Base-by-base conservation (phyloP, 306 rosid species). In the Castanea mollissima region DNA sequence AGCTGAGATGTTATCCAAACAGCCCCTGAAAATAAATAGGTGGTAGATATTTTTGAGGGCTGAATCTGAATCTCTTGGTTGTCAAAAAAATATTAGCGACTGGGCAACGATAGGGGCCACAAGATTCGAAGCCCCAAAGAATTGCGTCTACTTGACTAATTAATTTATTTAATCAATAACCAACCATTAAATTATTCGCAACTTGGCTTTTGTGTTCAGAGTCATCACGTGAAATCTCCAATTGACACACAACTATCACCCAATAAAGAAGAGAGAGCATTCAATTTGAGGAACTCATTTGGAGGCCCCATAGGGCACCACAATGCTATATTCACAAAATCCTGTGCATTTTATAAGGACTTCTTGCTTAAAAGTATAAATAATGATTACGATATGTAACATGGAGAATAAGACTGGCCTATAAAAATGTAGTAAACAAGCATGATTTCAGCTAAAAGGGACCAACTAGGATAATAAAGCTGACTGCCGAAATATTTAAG, bases 101-200 rank as follows among this genome's bases (percentile, higher is more conserved):
- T 55, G 29, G 38, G 78, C 74, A 71, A 5, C 76, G 19, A 58
- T 75, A 55, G 5, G 80, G 60, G 13, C 77, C 58, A 27, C n/a
- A 14, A 12, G 31, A 29, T 49, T 49, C 54, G 2, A 12, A 12
- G 16, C 12, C 16, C 54, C 16, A 49, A 49, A 49, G 54, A 41
- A 8, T 12, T 49, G 54, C 54, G 14, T 49, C 54, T 12, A 11
- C 51, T 44, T 44, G 51, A 7, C 51, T 10, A 2, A 44, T 44
- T 10, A 44, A 44, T 44, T 44, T 44, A 9, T 44, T 44, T 8
- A 44, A 5, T 35, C 41, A 35, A 44, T 44, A 9, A 10, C 3
- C 52, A 49, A 49, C 54, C 34, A 59, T 15, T 60, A 25, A 15
- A 75, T 23, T 3, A 41, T 23, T 60, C 44, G 71, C 31, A 76